Base-by-base conservation (phyloP, 352 stramenopile genomes). In the Paralagenidium karlingii region DNA sequence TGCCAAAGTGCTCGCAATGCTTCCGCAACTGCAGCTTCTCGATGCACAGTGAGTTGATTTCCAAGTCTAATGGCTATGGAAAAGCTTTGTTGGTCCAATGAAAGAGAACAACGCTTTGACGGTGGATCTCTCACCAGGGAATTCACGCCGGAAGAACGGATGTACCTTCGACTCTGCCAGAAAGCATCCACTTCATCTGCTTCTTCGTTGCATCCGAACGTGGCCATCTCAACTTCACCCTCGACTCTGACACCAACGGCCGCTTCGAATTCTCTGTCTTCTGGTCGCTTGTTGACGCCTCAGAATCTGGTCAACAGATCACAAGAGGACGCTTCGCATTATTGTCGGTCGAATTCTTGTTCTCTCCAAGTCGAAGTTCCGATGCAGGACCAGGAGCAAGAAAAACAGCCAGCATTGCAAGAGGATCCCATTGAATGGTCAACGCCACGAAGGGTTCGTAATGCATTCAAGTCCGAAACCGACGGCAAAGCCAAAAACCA, bases 1-100 rank as follows among this genome's bases (percentile, higher is more conserved):
- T 0, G 55, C 58, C 6, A 63, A 83, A 13, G 63, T 77, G 31
- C 49, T 83, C 21, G 31, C 42, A 5, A 63, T 77, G 63, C 53
- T 87, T 31, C 69, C 67, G 16, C 56, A 66, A 13, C 53, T 87
- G 13, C 39, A 60, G 34, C 52, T 45, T 5, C 56, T 87, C 8
- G 69, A 87, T 29, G 53, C 49, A 12, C 49, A 41, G 53, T 62
- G 20, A 11, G 20, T 34, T 1, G 33, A 51, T 16, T 25, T 10
- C 8, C 25, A 40, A 42, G 8, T 13, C 16, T 32, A 12, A 32
- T 34, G 0, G 12, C 2, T 2, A 15, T 32, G 9, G 5, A 30
- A 41, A 12, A 31, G 5, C 20, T n/a, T 22, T 1, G 21, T 13
- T 18, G 3, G 32, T 18, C 37, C 22, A 30, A 28, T 19, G 29